Percentiles rank a stretch among this genome's conserved stretches.
These are phyloP conservation scores for Boeremia exigua DNA, from an alignment of 2,329 filamentous ascomycete species.

Conservation along the genomic window DNA sequence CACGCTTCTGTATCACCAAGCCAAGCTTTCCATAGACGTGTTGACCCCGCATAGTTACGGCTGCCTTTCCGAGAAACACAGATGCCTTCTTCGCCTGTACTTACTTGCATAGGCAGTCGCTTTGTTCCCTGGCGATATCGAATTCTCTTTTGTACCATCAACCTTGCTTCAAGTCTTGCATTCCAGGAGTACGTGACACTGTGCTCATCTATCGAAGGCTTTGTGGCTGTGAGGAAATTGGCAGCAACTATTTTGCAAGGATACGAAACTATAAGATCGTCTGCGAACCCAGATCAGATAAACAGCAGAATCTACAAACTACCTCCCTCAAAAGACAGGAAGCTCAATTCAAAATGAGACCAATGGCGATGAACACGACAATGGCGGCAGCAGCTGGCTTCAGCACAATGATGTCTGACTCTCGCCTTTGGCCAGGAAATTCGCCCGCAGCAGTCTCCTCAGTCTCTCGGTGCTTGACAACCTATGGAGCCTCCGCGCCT, in stretches of 20 bases:
- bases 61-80: not conserved
- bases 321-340: not conserved
- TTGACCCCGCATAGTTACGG: not conserved
- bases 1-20: conserved; percentile 12
- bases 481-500: conserved; percentile 4
- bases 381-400: conserved; percentile 2
- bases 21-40: conserved; percentile 1
- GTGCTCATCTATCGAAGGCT: not conserved
- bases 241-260: not conserved
- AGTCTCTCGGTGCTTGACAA: conserved; percentile 9
- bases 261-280: not conserved
- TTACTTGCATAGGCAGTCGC: conserved; percentile 4
- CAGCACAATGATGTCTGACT: not conserved
- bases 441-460: conserved; percentile 5
- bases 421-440: not conserved
- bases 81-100: not conserved
- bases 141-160: not conserved
- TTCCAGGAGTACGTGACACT: conserved; percentile 1
- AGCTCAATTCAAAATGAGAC: conserved; percentile 1
- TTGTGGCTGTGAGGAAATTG: not conserved
- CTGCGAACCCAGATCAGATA: not conserved
- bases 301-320: not conserved
- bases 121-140: not conserved
- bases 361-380: conserved; percentile 7
- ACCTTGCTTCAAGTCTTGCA: conserved; percentile 16